phyloP scores from a whole-genome alignment of 495 filamentous ascomycete genomes.

The Aspergillus diversus region DNA sequence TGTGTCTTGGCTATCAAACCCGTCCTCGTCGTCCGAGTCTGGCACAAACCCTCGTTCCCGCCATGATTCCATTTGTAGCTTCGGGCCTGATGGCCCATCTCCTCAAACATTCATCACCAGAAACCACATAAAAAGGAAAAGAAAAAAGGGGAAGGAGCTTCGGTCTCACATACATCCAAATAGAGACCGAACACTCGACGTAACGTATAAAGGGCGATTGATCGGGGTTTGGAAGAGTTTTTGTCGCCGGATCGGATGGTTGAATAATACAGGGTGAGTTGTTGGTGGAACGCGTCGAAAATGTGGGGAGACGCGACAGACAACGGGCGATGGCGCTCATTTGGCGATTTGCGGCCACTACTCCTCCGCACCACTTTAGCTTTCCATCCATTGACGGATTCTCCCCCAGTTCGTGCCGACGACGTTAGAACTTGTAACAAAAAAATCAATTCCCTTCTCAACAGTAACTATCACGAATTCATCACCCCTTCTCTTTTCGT shows the following conservation, averaged over 20 bases:
- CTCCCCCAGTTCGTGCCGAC: too few relatives aligned
- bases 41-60: conserved; percentile 63
- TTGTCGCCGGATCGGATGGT: not conserved
- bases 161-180: not conserved
- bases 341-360: conserved; percentile 26
- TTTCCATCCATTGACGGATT: too few relatives aligned
- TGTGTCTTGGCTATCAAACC: conserved; percentile 42
- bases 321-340: conserved; percentile 19
- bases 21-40: conserved; percentile 65
- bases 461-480: not conserved
- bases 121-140: not conserved
- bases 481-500: not conserved
- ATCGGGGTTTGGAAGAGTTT: too few relatives aligned
- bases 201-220: too few relatives aligned
- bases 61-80: conserved; percentile 63
- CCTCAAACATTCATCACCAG: conserved; percentile 38
- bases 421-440: too few relatives aligned
- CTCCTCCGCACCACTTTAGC: not conserved
- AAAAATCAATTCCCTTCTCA: not conserved
- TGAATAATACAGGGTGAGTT: not conserved
- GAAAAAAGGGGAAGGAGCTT: not conserved
- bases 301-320: conserved; percentile 38
- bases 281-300: conserved; percentile 41
- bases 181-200: too few relatives aligned
- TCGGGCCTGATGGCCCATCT: conserved; percentile 45